These are phyloP conservation scores for Leccinum imitatum DNA, from an alignment of 768 basidiomycete species.

Conservation along the genomic window DNA sequence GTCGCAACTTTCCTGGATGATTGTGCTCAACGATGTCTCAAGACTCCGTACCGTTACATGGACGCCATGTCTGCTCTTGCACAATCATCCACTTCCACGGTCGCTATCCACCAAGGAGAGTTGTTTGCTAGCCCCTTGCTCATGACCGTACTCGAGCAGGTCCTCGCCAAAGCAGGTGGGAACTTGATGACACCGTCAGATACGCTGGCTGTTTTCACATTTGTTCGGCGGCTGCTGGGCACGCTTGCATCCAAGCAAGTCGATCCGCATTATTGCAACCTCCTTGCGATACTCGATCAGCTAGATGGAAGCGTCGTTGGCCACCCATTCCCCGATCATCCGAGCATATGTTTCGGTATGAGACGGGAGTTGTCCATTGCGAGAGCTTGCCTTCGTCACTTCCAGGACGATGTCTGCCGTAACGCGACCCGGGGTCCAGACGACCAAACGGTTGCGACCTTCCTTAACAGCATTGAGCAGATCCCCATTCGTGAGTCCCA, in stretches of 20 bases:
- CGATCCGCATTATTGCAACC: slow-evolving; percentile 35
- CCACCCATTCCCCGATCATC: slow-evolving; percentile 36
- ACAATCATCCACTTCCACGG: slow-evolving; percentile 11
- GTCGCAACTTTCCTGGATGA: slow-evolving; percentile 79
- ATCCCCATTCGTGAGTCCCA: slow-evolving; percentile 46
- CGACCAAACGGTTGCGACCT: slow-evolving; percentile 35
- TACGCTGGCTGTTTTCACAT: slow-evolving; percentile 59
- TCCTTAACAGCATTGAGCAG: slow-evolving; percentile 44
- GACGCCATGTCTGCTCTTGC: slow-evolving; percentile 57
- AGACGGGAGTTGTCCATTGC: slow-evolving; percentile 47
- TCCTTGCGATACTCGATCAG: slow-evolving; percentile 35
- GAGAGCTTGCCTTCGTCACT: slow-evolving; percentile 33
- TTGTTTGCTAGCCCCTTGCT: slow-evolving; percentile 69
- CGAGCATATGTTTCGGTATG: slow-evolving; percentile 40
- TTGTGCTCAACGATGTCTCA: slow-evolving; percentile 77
- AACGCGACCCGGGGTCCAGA: background rate
- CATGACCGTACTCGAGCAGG: slow-evolving; percentile 78
- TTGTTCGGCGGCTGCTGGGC: slow-evolving; percentile 61
- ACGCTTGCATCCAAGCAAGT: slow-evolving; percentile 55
- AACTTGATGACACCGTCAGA: slow-evolving; percentile 58
- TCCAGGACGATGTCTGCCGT: slow-evolving; percentile 17
- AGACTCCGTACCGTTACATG: slow-evolving; percentile 83
- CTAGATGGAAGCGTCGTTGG: slow-evolving; percentile 36
- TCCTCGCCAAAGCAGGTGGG: slow-evolving; percentile 62
- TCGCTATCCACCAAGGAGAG: slow-evolving; percentile 25